Base-by-base conservation (phyloP, 2,329 filamentous ascomycete genomes). In the Myriangium duriaei region DNA sequence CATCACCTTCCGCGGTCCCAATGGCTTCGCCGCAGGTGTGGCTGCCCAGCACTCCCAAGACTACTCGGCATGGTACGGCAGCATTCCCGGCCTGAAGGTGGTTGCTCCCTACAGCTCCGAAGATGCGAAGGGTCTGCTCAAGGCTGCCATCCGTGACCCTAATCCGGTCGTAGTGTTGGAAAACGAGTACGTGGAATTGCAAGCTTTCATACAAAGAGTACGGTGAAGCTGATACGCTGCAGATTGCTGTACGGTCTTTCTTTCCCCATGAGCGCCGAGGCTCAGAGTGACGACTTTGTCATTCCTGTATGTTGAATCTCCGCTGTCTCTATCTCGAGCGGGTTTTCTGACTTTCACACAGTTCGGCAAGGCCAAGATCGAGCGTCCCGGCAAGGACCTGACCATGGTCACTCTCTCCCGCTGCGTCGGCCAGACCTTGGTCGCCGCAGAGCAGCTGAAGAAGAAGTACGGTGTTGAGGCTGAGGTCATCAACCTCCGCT, bases 351-450 rank as follows among this genome's bases (percentile, higher is more conserved):
- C 16, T 18, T 11, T 15, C 3, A 12, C 39, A 33, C 39, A 67
- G 67, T 86, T 98, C 60, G 91, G 91, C 62, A 98, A 98, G 73
- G 91, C 91, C 64, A 98, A 98, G 78, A 83, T 98, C 57, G 91
- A 98, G 72, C 87, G 91, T 55, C 70, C 78, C 45, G 91, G 91
- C 63, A 95, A 88, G 68, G 91, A 98, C 61, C 68, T 98, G 50
- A 98, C 91, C 57, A 84, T 98, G 46, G 88, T 98, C 47, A 80
- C 87, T 35, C 74, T 95, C 44, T 96, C 91, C 49, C 86, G 91
- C 60, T 94, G 84, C 61, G 91, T 98, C 47, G 91, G 91, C 48
- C 88, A 93, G 67, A 81, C 82, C 47, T 73, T 98, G 42, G 68
- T 77, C 35, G 91, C 88, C 40, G 91, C 91, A 49, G 84, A 94